Percentiles rank a stretch among this genome's conserved stretches.
These are phyloP conservation scores for Akanthomyces muscarius DNA, from an alignment of 2,329 filamentous ascomycete genomes.

Conservation along the genomic window DNA sequence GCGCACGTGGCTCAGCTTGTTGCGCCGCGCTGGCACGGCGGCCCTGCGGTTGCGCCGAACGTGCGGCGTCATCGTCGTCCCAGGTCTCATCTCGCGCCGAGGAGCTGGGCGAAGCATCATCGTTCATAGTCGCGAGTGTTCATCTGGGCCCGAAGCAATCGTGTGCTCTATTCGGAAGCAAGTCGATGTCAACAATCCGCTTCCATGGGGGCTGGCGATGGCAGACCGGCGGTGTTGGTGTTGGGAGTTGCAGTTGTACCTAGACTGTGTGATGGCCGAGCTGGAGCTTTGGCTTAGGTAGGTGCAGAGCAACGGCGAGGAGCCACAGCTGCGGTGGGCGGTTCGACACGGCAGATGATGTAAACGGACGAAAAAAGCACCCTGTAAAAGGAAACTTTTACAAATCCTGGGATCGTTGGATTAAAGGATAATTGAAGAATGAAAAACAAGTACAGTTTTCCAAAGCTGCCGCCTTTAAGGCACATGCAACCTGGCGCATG, in stretches of 20 bases:
- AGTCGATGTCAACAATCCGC: not conserved
- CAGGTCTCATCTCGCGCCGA: slow-evolving; percentile 28
- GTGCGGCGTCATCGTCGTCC: not conserved
- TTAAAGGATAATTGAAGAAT: not conserved
- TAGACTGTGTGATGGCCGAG: not conserved
- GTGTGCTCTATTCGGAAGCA: not conserved
- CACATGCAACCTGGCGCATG: not conserved
- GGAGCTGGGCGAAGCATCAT: slow-evolving; percentile 44
- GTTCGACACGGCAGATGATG: not conserved
- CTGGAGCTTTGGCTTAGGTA: not conserved
- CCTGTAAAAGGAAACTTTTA: not conserved
- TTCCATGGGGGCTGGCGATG: slow-evolving; percentile 7
- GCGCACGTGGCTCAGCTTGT: not conserved
- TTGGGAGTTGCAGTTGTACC: not conserved
- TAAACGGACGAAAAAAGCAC: not conserved
- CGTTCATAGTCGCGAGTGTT: slow-evolving; percentile 45
- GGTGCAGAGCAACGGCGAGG: not conserved
- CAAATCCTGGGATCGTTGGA: not conserved
- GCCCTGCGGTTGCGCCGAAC: not conserved
- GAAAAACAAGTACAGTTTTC: not conserved
- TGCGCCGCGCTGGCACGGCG: not conserved
- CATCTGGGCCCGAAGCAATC: slow-evolving; percentile 27
- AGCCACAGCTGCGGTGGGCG: not conserved
- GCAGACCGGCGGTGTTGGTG: not conserved
- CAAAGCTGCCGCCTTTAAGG: not conserved